Percentiles rank a stretch among this genome's conserved stretches.
Conservation (phyloP, 441 rosid genomes). For the Populus hybrid region DNA sequence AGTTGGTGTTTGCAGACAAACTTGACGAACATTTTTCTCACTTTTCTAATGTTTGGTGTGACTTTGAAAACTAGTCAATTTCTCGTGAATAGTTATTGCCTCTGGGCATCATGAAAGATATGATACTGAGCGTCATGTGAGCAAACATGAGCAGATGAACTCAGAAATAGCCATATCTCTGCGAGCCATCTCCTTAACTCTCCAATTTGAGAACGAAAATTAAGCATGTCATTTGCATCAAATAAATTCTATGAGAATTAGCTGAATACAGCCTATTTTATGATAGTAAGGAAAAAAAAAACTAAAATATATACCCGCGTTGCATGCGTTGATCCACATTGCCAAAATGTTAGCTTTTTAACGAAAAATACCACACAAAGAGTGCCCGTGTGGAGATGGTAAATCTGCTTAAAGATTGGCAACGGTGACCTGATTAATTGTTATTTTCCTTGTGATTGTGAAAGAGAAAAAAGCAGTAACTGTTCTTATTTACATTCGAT, state of each 20-base stretch:
- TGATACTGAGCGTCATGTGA: too few relatives aligned
- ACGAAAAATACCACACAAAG: background rate
- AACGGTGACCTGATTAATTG: background rate
- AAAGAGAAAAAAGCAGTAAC: too few relatives aligned
- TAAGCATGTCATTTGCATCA: background rate
- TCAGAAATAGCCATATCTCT: too few relatives aligned
- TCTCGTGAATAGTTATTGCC: too few relatives aligned
- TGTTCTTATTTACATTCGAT: background rate
- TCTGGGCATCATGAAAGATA: too few relatives aligned
- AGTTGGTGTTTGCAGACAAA: too few relatives aligned
- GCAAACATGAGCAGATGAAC: too few relatives aligned
- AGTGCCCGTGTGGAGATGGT: background rate
- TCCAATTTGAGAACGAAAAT: background rate
- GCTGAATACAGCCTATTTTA: background rate
- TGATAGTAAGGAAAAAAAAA: background rate
- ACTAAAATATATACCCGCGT: too few relatives aligned
- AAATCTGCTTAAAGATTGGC: background rate
- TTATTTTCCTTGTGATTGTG: background rate
- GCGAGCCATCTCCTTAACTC: background rate
- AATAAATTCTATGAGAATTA: background rate
- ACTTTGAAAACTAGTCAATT: too few relatives aligned
- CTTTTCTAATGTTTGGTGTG: too few relatives aligned
- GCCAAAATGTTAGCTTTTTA: background rate
- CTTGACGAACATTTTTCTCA: too few relatives aligned
- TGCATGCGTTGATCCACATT: background rate